Evolutionary conservation across 768 basidiomycete species (phyloP).

Genomic region (Lanmaoa pseudosensibilis): DNA sequence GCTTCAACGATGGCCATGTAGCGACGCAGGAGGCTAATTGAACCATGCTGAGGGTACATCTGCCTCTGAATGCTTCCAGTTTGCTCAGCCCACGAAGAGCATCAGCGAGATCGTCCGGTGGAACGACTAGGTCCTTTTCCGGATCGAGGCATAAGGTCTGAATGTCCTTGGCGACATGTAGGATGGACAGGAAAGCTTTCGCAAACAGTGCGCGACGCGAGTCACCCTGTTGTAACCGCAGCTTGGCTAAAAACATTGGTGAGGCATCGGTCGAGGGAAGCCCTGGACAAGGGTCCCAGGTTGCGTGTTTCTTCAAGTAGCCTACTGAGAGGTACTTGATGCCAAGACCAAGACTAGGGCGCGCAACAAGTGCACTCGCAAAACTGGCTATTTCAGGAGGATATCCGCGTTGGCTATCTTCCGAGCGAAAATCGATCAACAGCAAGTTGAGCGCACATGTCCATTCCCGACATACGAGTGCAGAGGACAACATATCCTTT

Average conservation of each 20-base stretch:
- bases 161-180: conserved; percentile 2
- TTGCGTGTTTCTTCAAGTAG: conserved; percentile 7
- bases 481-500: conserved; percentile 4
- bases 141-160: not conserved
- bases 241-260: not conserved
- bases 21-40: conserved; percentile 2
- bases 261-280: not conserved
- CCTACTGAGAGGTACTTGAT: conserved; percentile 10
- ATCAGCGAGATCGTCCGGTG: not conserved
- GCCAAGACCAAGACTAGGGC: conserved; percentile 1
- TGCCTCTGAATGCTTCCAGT: not conserved
- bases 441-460: conserved; percentile 11
- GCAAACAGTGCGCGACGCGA: not conserved
- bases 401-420: not conserved
- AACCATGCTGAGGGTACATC: not conserved
- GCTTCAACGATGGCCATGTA: conserved; percentile 12
- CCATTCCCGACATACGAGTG: conserved; percentile 13
- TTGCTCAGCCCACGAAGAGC: not conserved
- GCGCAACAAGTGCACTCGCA: not conserved
- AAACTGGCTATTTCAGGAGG: conserved; percentile 9
- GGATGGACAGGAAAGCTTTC: conserved; percentile 1
- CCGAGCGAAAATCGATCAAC: conserved; percentile 8
- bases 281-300: not conserved
- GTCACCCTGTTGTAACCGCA: not conserved
- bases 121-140: not conserved